Conservation (phyloP, 140 eudicot species). For the Flaveria floridana region DNA sequence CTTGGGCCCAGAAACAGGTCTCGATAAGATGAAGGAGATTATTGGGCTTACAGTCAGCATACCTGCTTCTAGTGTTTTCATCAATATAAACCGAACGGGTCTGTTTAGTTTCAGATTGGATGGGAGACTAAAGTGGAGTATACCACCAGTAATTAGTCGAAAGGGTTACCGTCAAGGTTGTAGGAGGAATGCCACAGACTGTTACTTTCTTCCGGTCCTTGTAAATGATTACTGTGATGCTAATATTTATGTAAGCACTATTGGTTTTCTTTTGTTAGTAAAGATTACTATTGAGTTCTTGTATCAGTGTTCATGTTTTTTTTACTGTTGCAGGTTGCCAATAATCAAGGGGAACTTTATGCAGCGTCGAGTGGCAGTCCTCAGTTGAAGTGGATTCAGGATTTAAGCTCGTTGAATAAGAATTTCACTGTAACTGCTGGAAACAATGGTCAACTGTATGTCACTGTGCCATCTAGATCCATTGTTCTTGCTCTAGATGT, state of each 20-base stretch:
- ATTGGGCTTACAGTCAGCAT: conserved; percentile 70
- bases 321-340: conserved; percentile 54
- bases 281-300: not conserved
- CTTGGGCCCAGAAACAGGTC: conserved; percentile 58
- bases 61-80: conserved; percentile 52
- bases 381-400: conserved; percentile 82
- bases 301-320: not conserved
- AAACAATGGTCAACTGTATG: conserved; percentile 73
- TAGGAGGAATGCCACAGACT: conserved; percentile 51
- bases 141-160: conserved; percentile 55
- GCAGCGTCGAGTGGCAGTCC: conserved; percentile 62
- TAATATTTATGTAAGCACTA: conserved; percentile 67
- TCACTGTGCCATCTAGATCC: conserved; percentile 53
- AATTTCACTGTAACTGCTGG: conserved; percentile 60
- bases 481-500: conserved; percentile 66
- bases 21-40: conserved; percentile 49
- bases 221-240: conserved; percentile 87
- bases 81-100: conserved; percentile 61
- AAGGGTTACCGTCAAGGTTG: conserved; percentile 81
- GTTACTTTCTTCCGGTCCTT: conserved; percentile 70
- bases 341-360: conserved; percentile 78
- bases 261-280: not conserved
- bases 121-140: conserved; percentile 69
- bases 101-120: conserved; percentile 62
- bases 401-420: conserved; percentile 62